These are phyloP conservation scores for Lasiodiplodia hormozganensis DNA, from an alignment of 2,329 filamentous ascomycete species.

Conservation along the genomic window DNA sequence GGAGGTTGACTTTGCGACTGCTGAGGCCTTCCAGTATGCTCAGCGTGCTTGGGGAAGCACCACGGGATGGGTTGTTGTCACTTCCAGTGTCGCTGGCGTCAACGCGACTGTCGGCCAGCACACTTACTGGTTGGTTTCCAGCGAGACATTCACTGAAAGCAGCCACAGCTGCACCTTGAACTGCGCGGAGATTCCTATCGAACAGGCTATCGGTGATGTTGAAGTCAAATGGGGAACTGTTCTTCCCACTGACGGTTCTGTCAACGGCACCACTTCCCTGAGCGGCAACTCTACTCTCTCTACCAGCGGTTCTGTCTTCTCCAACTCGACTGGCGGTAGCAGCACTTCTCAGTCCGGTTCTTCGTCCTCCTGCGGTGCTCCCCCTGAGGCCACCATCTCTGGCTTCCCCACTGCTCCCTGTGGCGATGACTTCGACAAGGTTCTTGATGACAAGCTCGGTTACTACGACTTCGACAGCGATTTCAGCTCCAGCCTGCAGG, in stretches of 20 bases:
- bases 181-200: not conserved
- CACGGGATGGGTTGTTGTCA: not conserved
- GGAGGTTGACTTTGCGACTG: not conserved
- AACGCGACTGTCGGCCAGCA: slow-evolving; percentile 1
- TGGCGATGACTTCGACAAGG: slow-evolving; percentile 10
- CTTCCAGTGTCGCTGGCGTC: slow-evolving; percentile 5
- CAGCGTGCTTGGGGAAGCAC: slow-evolving; percentile 11
- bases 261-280: slow-evolving; percentile 4
- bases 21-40: slow-evolving; percentile 4
- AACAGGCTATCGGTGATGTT: not conserved
- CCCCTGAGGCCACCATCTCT: slow-evolving; percentile 12
- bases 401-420: slow-evolving; percentile 5
- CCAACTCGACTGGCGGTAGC: slow-evolving; percentile 5
- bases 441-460: slow-evolving; percentile 12
- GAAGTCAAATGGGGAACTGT: not conserved
- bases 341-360: slow-evolving; percentile 1
- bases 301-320: not conserved
- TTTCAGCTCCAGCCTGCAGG: slow-evolving; percentile 1
- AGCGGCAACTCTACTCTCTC: slow-evolving; percentile 5
- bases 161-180: not conserved
- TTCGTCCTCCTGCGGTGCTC: not conserved
- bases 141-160: not conserved
- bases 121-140: slow-evolving; percentile 8
- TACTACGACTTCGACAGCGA: slow-evolving; percentile 17
- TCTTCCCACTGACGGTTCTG: not conserved